Conservation (phyloP, 768 basidiomycete genomes). For the Auricularia sp. region DNA sequence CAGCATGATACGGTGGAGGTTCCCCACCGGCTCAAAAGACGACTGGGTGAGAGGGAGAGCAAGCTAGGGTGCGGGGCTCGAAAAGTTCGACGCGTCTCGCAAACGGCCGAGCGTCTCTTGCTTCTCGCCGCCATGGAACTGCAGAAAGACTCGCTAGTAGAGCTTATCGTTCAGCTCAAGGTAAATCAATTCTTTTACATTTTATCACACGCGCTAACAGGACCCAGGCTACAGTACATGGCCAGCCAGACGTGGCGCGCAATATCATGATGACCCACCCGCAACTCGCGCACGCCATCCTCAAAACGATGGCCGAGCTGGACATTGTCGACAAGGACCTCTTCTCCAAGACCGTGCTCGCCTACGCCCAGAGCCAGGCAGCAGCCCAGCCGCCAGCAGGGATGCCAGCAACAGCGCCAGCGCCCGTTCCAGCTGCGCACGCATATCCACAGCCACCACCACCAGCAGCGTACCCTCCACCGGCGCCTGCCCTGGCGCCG, state of each 20-base stretch:
- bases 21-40: too few relatives aligned
- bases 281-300: not conserved
- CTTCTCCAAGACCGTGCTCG: not conserved
- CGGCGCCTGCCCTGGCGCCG: not conserved
- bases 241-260: not conserved
- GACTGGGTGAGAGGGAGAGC: too few relatives aligned
- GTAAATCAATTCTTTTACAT: not conserved
- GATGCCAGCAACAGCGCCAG: not conserved
- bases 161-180: not conserved
- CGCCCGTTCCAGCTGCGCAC: not conserved
- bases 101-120: too few relatives aligned
- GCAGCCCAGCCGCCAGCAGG: not conserved
- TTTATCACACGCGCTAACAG: not conserved
- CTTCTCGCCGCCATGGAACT: not conserved
- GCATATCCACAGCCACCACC: too few relatives aligned
- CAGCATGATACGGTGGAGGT: too few relatives aligned
- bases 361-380: not conserved
- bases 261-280: not conserved
- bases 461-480: too few relatives aligned
- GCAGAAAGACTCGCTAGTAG: not conserved
- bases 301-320: not conserved
- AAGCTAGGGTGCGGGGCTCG: too few relatives aligned
- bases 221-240: not conserved
- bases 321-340: not conserved
- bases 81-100: too few relatives aligned